phyloP scores from a whole-genome alignment of 805 yeast species.

The Suhomyces emberorum region DNA sequence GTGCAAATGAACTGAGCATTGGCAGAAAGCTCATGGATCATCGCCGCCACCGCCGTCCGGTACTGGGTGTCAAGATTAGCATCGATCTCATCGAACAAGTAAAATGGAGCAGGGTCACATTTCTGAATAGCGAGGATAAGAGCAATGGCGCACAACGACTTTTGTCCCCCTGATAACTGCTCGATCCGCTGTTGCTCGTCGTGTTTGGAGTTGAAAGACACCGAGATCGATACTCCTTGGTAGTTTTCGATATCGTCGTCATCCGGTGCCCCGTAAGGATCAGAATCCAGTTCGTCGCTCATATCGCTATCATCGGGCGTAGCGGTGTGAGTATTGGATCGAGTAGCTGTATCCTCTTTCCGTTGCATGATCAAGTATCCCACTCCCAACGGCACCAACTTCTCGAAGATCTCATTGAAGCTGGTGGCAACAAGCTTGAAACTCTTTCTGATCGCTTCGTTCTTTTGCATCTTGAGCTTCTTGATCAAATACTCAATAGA shows the following conservation, averaged over 20 bases:
- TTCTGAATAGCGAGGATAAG: conserved; percentile 89
- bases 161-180: conserved; percentile 95
- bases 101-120: conserved; percentile 97
- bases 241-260: conserved; percentile 49
- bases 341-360: conserved; percentile 21
- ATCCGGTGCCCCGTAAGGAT: conserved; percentile 11
- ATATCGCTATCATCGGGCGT: conserved; percentile 13
- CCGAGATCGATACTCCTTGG: conserved; percentile 79
- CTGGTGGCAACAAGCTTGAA: conserved; percentile 72
- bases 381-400: conserved; percentile 77
- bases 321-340: conserved; percentile 16
- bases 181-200: conserved; percentile 87
- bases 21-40: conserved; percentile 61
- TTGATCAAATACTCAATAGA: conserved; percentile 72
- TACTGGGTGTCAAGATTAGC: conserved; percentile 93
- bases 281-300: conserved; percentile 10
- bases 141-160: conserved; percentile 93
- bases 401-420: conserved; percentile 71
- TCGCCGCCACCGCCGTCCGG: conserved; percentile 77
- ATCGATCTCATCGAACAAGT: conserved; percentile 93
- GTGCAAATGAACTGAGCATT: conserved; percentile 93
- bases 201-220: conserved; percentile 80
- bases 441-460: conserved; percentile 75
- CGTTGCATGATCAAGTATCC: conserved; percentile 70
- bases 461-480: conserved; percentile 72